These are phyloP conservation scores for Ogataea populi-albae DNA, from an alignment of 805 yeast species.

Conservation along the genomic window DNA sequence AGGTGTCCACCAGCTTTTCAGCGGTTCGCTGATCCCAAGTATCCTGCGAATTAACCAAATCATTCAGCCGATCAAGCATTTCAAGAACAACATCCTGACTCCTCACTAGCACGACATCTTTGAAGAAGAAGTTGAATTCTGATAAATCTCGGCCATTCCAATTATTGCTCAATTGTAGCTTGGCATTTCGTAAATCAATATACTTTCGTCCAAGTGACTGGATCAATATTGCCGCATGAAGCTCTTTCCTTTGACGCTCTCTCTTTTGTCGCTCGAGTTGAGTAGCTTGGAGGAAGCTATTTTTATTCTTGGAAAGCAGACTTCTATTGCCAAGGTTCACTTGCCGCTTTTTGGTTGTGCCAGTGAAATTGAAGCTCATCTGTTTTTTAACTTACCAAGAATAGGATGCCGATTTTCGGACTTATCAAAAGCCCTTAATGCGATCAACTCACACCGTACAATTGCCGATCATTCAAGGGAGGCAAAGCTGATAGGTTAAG, in stretches of 20 bases:
- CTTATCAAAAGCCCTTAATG: too few relatives aligned
- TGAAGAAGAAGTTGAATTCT: slow-evolving; percentile 32
- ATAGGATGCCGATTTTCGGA: too few relatives aligned
- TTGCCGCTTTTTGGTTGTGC: slow-evolving; percentile 30
- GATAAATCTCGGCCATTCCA: slow-evolving; percentile 27
- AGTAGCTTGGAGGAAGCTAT: slow-evolving; percentile 57
- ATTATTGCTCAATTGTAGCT: slow-evolving; percentile 17
- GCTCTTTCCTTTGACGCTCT: slow-evolving; percentile 50
- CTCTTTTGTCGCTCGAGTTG: slow-evolving; percentile 64
- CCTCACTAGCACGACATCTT: slow-evolving; percentile 15
- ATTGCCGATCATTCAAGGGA: too few relatives aligned
- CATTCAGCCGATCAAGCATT: slow-evolving; percentile 8
- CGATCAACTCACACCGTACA: too few relatives aligned
- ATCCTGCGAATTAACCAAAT: not conserved
- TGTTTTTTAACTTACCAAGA: too few relatives aligned
- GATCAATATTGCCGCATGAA: slow-evolving; percentile 46
- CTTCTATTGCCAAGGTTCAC: slow-evolving; percentile 50
- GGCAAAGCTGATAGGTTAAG: too few relatives aligned
- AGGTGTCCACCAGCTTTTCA: slow-evolving; percentile 2
- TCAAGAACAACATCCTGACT: slow-evolving; percentile 2
- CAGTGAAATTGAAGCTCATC: slow-evolving; percentile 34
- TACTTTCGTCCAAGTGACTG: slow-evolving; percentile 48
- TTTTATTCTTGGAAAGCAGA: slow-evolving; percentile 31
- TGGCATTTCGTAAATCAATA: slow-evolving; percentile 31
- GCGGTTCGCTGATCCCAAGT: not conserved